These are phyloP conservation scores for Pelargonium cotyledonis DNA, from an alignment of 441 rosid genomes.

Conservation along the genomic window DNA sequence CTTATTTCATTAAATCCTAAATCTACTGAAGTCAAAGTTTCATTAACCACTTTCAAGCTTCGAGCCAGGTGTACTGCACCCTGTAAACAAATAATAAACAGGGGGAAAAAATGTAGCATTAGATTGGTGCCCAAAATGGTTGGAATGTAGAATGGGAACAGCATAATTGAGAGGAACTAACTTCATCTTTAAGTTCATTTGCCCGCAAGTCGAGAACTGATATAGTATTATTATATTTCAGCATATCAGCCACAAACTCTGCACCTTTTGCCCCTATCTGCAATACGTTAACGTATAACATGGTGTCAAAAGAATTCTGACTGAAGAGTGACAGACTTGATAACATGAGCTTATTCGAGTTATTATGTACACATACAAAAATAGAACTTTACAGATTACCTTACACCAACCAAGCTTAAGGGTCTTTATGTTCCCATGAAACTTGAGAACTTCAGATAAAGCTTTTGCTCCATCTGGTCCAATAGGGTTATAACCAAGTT, in stretches of 20 bases:
- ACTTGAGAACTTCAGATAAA: slow-evolving; percentile 80
- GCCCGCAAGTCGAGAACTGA: slow-evolving; percentile 82
- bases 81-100: slow-evolving; percentile 30
- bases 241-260: slow-evolving; percentile 70
- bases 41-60: slow-evolving; percentile 92
- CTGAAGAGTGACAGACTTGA: no score
- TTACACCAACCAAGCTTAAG: slow-evolving; percentile 99
- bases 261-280: slow-evolving; percentile 93
- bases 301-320: not conserved
- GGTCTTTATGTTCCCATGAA: slow-evolving; percentile 70
- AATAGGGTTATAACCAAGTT: slow-evolving; percentile 86
- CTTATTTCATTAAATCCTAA: slow-evolving; percentile 87
- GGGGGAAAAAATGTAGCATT: not conserved
- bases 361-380: not conserved
- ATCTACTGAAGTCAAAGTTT: slow-evolving; percentile 79
- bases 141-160: not conserved
- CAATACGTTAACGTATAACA: slow-evolving; percentile 19
- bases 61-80: slow-evolving; percentile 78
- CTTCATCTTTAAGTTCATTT: slow-evolving; percentile 89
- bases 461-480: slow-evolving; percentile 87
- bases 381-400: slow-evolving; percentile 36
- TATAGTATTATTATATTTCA: slow-evolving; percentile 80
- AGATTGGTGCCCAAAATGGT: not conserved
- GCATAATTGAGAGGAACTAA: slow-evolving; percentile 23
- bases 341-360: no score